These are phyloP conservation scores for Lithohypha guttulata DNA, from an alignment of 2,329 filamentous ascomycete species.

Conservation along the genomic window DNA sequence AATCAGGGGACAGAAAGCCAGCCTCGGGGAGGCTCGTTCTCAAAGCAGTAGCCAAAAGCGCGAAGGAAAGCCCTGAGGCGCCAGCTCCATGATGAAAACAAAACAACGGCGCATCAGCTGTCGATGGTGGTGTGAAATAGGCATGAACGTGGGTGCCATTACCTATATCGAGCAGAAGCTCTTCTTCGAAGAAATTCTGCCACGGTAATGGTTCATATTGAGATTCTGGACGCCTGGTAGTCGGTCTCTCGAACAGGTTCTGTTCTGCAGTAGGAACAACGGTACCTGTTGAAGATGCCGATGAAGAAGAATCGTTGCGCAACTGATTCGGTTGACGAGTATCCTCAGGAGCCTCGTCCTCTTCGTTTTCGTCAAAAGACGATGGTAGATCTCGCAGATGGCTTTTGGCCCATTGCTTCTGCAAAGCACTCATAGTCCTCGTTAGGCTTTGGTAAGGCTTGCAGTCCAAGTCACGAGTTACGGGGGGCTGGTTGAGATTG, in stretches of 20 bases:
- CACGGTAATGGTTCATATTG: conserved; percentile 61
- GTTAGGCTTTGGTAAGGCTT: background rate
- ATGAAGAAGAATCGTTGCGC: conserved; percentile 61
- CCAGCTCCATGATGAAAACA: conserved; percentile 92
- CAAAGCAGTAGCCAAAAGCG: conserved; percentile 66
- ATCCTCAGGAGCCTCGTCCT: conserved; percentile 29
- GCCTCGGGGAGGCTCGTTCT: conserved; percentile 65
- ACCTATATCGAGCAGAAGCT: conserved; percentile 55
- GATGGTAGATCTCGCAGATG: conserved; percentile 55
- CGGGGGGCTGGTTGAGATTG: no score
- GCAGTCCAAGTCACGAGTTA: no score
- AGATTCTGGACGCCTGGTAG: conserved; percentile 26
- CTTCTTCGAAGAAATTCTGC: conserved; percentile 84
- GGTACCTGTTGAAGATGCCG: conserved; percentile 88
- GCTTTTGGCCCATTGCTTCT: conserved; percentile 66
- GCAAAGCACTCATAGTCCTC: conserved; percentile 59
- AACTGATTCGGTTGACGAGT: conserved; percentile 17
- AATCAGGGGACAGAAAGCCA: conserved; percentile 76
- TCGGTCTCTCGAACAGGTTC: conserved; percentile 60
- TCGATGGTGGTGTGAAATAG: conserved; percentile 68
- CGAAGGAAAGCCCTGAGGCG: conserved; percentile 86
- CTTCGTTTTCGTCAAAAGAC: conserved; percentile 38
- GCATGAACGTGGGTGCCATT: conserved; percentile 60
- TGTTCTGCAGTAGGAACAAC: conserved; percentile 67
- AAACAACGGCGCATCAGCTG: conserved; percentile 64